phyloP scores from a whole-genome alignment of 2,329 filamentous ascomycete species.

The Epichloe uncinata region DNA sequence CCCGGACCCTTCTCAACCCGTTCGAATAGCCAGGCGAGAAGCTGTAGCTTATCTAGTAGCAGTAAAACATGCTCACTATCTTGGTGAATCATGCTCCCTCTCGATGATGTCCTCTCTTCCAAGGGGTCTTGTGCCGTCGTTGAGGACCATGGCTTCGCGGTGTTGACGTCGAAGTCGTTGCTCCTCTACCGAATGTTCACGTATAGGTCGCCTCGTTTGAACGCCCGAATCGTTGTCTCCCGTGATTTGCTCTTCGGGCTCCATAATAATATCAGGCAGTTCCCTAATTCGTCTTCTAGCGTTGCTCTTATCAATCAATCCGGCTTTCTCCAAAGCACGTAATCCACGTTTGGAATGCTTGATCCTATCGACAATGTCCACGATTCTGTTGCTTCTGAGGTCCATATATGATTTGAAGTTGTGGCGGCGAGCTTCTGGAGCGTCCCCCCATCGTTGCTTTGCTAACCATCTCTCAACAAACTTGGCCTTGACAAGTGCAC shows the following conservation, averaged over 20 bases:
- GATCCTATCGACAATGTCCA: constrained; percentile 36
- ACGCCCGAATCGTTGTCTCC: constrained; percentile 13
- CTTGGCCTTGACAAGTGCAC: constrained; percentile 45
- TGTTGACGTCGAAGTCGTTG: constrained; percentile 61
- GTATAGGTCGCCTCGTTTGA: constrained; percentile 17
- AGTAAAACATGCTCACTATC: constrained; percentile 4
- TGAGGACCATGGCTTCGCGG: constrained; percentile 81
- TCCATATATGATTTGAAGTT: constrained; percentile 41
- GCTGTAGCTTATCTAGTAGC: neutral
- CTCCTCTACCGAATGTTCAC: constrained; percentile 50
- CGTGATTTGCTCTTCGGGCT: constrained; percentile 16
- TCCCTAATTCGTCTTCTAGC: constrained; percentile 16
- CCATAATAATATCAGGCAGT: constrained; percentile 21
- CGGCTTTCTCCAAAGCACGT: constrained; percentile 37
- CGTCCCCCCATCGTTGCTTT: constrained; percentile 57
- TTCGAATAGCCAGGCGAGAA: neutral
- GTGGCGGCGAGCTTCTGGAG: constrained; percentile 34
- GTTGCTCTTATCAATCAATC: constrained; percentile 26
- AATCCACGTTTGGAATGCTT: constrained; percentile 37
- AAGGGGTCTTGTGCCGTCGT: constrained; percentile 67
- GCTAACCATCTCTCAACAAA: constrained; percentile 64
- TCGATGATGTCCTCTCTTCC: constrained; percentile 70
- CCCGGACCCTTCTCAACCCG: neutral
- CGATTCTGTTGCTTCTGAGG: constrained; percentile 36
- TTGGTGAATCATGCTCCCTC: constrained; percentile 33